phyloP scores from a whole-genome alignment of 2,329 filamentous ascomycete species.

The Phialophora verrucosa region DNA sequence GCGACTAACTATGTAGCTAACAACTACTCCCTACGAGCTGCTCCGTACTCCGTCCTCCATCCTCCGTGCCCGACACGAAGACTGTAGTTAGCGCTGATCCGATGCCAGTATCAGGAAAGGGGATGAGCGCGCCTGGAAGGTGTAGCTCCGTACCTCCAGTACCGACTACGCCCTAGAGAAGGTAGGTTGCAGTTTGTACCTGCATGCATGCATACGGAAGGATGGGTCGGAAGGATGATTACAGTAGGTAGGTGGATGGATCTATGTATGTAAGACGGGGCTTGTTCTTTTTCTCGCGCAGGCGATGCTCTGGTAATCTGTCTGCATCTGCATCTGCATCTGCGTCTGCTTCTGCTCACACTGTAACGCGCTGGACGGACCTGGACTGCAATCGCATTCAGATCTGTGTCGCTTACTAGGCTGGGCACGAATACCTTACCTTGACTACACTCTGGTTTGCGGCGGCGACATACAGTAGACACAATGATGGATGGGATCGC shows the following conservation, averaged over 20 bases:
- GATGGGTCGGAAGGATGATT: no score
- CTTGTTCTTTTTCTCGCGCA: neutral
- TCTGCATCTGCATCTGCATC: neutral
- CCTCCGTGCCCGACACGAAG: no score
- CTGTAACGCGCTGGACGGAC: neutral
- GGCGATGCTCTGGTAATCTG: neutral
- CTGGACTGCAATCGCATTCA: neutral
- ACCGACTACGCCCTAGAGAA: no score
- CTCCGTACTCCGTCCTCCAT: no score
- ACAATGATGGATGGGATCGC: constrained; percentile 32
- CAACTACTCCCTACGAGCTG: no score
- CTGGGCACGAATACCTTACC: neutral
- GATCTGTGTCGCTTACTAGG: neutral
- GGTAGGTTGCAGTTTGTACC: no score
- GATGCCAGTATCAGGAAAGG: neutral
- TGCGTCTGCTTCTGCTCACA: neutral
- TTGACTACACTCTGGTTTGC: neutral
- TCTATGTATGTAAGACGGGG: neutral
- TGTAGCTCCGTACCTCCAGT: no score
- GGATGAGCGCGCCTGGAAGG: no score
- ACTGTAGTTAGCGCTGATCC: neutral
- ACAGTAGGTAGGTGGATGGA: neutral
- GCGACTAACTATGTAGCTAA: no score
- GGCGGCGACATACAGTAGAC: neutral
- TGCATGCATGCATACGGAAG: no score